A percentile compares a stretch with the other conserved stretches of the same genome.
Conservation (phyloP, 75 land plant genomes). For the Cryptomeria japonica region DNA sequence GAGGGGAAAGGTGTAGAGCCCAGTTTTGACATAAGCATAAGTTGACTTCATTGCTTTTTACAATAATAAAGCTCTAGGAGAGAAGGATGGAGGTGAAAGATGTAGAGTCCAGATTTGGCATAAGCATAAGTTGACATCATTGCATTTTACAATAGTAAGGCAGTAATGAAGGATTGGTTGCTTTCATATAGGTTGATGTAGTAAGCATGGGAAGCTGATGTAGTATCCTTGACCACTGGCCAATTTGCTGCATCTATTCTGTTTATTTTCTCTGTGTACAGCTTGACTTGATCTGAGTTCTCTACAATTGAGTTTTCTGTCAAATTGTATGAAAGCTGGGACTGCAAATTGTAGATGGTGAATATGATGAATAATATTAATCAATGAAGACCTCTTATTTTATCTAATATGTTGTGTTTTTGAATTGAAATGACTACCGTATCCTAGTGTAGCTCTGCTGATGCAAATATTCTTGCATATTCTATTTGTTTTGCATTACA, state of each 20-base stretch:
- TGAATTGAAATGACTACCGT: neutral
- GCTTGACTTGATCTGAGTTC: neutral
- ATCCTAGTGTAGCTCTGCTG: neutral
- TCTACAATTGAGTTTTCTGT: neutral
- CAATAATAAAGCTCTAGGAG: neutral
- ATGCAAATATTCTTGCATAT: neutral
- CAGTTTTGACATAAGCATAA: neutral
- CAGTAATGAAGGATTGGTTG: neutral
- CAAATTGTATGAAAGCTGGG: neutral
- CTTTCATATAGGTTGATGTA: neutral
- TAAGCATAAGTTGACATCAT: neutral
- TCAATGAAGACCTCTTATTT: neutral
- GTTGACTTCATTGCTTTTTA: neutral
- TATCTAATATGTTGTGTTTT: neutral
- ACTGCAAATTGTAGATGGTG: neutral
- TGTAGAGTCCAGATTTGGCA: neutral
- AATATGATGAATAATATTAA: neutral
- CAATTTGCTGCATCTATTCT: neutral
- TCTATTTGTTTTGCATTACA: neutral
- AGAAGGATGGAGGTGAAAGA: neutral
- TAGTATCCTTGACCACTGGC: neutral
- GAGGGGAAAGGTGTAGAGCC: neutral
- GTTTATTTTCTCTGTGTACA: neutral
- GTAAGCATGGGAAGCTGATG: neutral
- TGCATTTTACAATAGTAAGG: neutral